Base-by-base conservation (phyloP, 148 eudicot species). In the Persicaria maculosa region DNA sequence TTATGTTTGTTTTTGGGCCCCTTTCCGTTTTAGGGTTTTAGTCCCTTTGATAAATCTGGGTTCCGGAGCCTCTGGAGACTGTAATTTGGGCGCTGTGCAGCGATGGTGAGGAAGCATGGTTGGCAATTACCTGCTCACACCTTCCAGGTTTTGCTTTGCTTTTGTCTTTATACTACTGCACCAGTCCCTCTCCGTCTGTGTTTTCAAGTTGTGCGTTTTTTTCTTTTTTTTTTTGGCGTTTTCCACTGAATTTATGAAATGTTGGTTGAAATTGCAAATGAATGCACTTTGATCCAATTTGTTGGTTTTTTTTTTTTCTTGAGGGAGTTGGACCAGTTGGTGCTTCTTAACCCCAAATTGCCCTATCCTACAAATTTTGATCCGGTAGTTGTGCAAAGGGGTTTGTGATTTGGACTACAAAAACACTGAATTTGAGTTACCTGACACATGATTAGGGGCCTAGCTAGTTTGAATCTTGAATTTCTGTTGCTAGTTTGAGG, bases 121-220 rank as follows among this genome's bases (percentile, higher is more conserved):
- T 94, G 97, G 97, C 92, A 94, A 79, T 77, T 94, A 22, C 98
- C 98, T 4, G 96, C 96, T 81, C 98, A 94, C 75, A 92, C 98
- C 50, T 90, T 92, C 71, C 98, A 94, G 97, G 98, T 94, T 76
- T 54, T 31, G 36, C 36, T 50, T 69, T 74, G 68, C 54, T 45
- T 9, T 72, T 53, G 77, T 46, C 45, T 12, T 46, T 40, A 58
- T 40, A 14, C 46, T 65, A 43, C 71, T 44, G 64, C 62, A 44
- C 72, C 50, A 1, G 54, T 75, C 55, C 61, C 53, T 20, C 72
- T 47, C 44, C 5, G 40, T 11, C 47, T 44, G 17, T 53, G 19
- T 15, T 44, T 4, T 67, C 31, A 31, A 31, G 36, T 7, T 68
- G 7, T 72, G n/a, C 12, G 11, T 12, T 19, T 43, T 7, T 9